Evolutionary conservation across 176 grass and related monocot genomes (phyloP).

Genomic region (Cocos nucifera): DNA sequence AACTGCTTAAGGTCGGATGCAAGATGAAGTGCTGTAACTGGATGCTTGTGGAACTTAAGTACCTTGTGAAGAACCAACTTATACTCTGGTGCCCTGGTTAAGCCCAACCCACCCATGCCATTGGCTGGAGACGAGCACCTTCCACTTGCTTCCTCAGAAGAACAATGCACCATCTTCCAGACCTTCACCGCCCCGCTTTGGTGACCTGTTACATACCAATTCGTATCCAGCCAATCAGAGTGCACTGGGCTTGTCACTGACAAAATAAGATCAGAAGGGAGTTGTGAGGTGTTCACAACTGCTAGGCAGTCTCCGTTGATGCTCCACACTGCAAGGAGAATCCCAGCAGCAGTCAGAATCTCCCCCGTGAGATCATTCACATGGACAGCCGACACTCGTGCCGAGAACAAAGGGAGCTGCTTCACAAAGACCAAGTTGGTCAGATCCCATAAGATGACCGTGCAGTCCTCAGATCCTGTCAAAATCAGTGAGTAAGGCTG

Average conservation of each 20-base stretch:
- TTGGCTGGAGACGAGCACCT: constrained; percentile 37
- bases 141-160: constrained; percentile 45
- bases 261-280: constrained; percentile 97
- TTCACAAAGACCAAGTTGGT: constrained; percentile 89
- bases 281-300: constrained; percentile 83
- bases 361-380: constrained; percentile 87
- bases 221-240: constrained; percentile 91
- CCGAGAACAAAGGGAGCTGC: constrained; percentile 82
- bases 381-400: constrained; percentile 73
- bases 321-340: constrained; percentile 91
- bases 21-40: constrained; percentile 89
- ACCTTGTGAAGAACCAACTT: constrained; percentile 83
- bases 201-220: constrained; percentile 95
- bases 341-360: constrained; percentile 80
- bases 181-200: constrained; percentile 98
- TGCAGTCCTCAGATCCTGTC: constrained; percentile 89
- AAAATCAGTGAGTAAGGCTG: constrained; percentile 91
- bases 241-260: constrained; percentile 66
- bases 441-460: constrained; percentile 91
- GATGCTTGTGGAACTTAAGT: constrained; percentile 85
- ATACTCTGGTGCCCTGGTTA: constrained; percentile 63
- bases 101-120: constrained; percentile 40
- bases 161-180: constrained; percentile 97
- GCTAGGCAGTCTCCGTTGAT: constrained; percentile 92
- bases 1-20: constrained; percentile 87